These are phyloP conservation scores for Torulaspora quercuum DNA, from an alignment of 805 yeast species.

Conservation along the genomic window DNA sequence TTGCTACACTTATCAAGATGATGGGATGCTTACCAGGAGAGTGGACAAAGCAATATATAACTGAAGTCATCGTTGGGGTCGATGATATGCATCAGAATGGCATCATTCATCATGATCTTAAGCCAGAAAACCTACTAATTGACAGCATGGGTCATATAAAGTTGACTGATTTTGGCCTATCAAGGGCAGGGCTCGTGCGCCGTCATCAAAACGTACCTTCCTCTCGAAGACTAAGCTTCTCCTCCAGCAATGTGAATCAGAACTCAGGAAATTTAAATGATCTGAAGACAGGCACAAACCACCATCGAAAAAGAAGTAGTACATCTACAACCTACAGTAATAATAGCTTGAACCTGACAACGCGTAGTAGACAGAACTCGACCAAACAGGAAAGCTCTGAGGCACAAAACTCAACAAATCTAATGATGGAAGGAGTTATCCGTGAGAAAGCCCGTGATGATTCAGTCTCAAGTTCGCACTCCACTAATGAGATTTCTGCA, in stretches of 20 bases:
- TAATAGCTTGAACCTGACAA: conserved; percentile 5
- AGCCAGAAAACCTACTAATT: conserved; percentile 89
- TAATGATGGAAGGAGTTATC: conserved; percentile 6
- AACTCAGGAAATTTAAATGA: conserved; percentile 11
- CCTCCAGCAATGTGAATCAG: conserved; percentile 8
- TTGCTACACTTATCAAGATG: conserved; percentile 78
- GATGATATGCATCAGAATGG: conserved; percentile 85
- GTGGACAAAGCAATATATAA: conserved; percentile 82
- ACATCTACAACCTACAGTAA: conserved; percentile 5
- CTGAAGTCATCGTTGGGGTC: conserved; percentile 88
- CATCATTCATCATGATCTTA: conserved; percentile 89
- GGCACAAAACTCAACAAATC: conserved; percentile 2
- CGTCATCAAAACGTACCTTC: conserved; percentile 52
- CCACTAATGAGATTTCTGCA: conserved; percentile 23
- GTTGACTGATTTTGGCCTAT: conserved; percentile 91
- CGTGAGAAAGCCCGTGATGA: conserved; percentile 18
- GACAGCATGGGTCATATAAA: conserved; percentile 86
- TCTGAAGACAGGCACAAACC: conserved; percentile 1
- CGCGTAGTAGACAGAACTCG: conserved; percentile 12
- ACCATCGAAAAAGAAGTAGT: conserved; percentile 5
- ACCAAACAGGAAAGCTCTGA: conserved; percentile 9
- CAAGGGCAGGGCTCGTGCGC: conserved; percentile 81
- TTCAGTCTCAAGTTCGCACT: conserved; percentile 22
- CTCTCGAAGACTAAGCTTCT: conserved; percentile 12
- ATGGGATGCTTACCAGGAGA: conserved; percentile 79